Evolutionary conservation across 495 filamentous ascomycete species (phyloP).

Genomic region (Talaromyces borbonicus): DNA sequence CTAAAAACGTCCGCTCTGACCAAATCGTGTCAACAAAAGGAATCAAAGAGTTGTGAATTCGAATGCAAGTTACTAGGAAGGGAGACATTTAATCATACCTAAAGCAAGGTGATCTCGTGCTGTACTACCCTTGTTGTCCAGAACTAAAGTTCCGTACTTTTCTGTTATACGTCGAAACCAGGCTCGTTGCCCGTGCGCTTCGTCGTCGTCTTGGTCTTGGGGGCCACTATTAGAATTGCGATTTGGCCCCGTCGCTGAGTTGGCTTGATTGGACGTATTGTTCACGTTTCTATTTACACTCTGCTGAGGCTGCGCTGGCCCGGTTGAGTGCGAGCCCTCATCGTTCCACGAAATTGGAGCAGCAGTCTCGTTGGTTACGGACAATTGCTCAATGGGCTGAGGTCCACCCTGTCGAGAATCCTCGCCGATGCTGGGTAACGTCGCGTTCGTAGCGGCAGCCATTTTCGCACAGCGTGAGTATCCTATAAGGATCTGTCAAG

Average conservation of each 20-base stretch:
- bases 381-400: not conserved
- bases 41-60: not conserved
- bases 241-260: not conserved
- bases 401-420: not conserved
- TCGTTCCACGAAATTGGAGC: constrained; percentile 19
- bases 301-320: constrained; percentile 6
- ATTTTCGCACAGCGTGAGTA: no score
- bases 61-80: not conserved
- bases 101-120: constrained; percentile 90
- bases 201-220: not conserved
- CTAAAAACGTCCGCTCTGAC: constrained; percentile 89
- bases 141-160: constrained; percentile 72
- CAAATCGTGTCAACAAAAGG: no score
- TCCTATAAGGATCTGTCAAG: no score
- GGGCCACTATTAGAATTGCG: not conserved
- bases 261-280: constrained; percentile 9
- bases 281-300: not conserved
- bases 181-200: constrained; percentile 13
- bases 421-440: not conserved
- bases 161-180: constrained; percentile 47
- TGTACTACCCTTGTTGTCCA: constrained; percentile 95
- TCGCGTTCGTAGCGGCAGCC: not conserved
- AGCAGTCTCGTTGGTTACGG: not conserved
- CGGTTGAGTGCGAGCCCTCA: constrained; percentile 6
- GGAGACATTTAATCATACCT: constrained; percentile 49